Evolutionary conservation across 2,329 filamentous ascomycete genomes (phyloP).

Genomic region (Botrytis squamosa): DNA sequence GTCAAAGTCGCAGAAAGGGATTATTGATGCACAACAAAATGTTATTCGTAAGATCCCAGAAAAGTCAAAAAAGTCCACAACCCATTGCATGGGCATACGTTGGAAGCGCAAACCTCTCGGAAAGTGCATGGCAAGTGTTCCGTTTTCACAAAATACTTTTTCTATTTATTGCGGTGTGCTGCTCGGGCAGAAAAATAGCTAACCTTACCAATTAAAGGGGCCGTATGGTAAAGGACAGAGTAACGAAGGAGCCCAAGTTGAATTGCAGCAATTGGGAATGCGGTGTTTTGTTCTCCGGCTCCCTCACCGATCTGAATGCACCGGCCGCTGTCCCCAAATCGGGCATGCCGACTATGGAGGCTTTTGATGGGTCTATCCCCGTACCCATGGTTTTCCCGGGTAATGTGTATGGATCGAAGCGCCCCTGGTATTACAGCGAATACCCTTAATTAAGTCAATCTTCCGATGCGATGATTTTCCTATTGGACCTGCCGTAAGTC

Average conservation of each 20-base stretch:
- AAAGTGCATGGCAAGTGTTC: conserved; percentile 77
- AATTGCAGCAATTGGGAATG: conserved; percentile 95
- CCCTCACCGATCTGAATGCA: not conserved
- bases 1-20: conserved; percentile 65
- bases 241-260: conserved; percentile 67
- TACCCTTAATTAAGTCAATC: conserved; percentile 9
- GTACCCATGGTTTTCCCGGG: conserved; percentile 65
- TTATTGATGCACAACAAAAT: conserved; percentile 89
- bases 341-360: conserved; percentile 37
- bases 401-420: conserved; percentile 37
- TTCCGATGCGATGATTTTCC: conserved; percentile 15
- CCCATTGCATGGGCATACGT: conserved; percentile 73
- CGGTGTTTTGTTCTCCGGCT: conserved; percentile 69
- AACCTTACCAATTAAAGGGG: conserved; percentile 58
- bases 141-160: not conserved
- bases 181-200: not conserved
- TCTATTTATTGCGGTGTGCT: not conserved
- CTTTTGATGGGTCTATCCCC: conserved; percentile 56
- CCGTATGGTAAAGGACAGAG: conserved; percentile 67
- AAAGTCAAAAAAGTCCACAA: conserved; percentile 18
- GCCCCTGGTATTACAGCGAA: conserved; percentile 37
- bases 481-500: not conserved
- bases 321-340: conserved; percentile 10
- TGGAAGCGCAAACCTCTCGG: conserved; percentile 87
- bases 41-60: conserved; percentile 48